Evolutionary conservation across 2,329 filamentous ascomycete genomes (phyloP), one percentile per base, ranked within the genome.

Genomic region (Aspergillus pseudoviridinutans): DNA sequence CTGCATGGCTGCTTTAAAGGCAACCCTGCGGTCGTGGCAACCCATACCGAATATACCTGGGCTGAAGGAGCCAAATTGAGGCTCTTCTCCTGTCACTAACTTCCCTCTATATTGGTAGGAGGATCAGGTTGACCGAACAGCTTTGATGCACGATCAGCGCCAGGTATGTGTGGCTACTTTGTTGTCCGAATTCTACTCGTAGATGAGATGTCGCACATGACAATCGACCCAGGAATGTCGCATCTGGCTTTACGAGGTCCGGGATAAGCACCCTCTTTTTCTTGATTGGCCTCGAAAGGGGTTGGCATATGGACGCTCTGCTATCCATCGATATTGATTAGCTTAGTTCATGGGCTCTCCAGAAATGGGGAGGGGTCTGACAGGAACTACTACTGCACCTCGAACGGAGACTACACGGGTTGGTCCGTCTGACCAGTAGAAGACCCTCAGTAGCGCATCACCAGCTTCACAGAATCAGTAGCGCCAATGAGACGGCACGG

Each of bases 141-240:
- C 22, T 24, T 47, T 24, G 22, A 47, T 24, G 44, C 22, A 47
- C 20, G 20, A 47, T 47, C 24, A 47, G 44, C 44, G 12, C 6
- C 44, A 47, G 20, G 44, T 3, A 24, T 25, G 44, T 47, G 44
- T 47, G 44, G 44, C 44, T 47, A 27, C 32, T 50, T 55, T 50
- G 53, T 55, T 55, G 53, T 46, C 47, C 49, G 8, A 50, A 29
- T 47, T 29, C 41, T 47, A 55, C 46, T 50, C 53, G 53, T 29
- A 50, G 53, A 29, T 28, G 22, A n/a, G 28, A 47, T 47, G 32
- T 14, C 27, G 53, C 53, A 50, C 29, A 47, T 55, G 53, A 55
- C 32, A 27, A 25, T 44, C 47, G 17, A 17, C 10, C 20, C 46
- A 12, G 32, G 41, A 55, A 32, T 50, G 24, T 24, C 12, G 44